A percentile compares a stretch with the other conserved stretches of the same genome.
These are phyloP conservation scores for Babjeviella inositovora DNA, from an alignment of 805 yeast species.

Conservation along the genomic window DNA sequence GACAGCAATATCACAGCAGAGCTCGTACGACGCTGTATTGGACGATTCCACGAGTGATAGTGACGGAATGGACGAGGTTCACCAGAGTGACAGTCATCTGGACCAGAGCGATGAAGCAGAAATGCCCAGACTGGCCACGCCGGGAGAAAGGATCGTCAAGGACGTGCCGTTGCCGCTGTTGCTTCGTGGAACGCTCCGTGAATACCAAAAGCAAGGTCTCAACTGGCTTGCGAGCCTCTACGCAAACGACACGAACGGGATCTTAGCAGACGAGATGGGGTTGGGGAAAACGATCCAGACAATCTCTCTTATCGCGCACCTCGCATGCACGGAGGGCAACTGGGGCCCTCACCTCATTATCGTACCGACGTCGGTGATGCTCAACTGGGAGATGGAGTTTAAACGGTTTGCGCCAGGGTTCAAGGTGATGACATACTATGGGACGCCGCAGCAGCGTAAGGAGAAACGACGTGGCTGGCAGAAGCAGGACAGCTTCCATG, in stretches of 20 bases:
- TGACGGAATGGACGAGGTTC: constrained; percentile 2
- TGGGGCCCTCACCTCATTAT: constrained; percentile 98
- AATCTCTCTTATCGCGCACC: constrained; percentile 66
- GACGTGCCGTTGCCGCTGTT: constrained; percentile 68
- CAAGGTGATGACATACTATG: constrained; percentile 88
- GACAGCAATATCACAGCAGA: no score
- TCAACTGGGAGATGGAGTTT: constrained; percentile 99
- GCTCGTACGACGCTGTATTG: no score
- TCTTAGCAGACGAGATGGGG: constrained; percentile 98
- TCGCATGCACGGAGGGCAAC: constrained; percentile 83
- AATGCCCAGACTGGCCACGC: constrained; percentile 3
- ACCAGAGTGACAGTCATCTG: constrained; percentile 1
- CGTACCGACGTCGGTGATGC: constrained; percentile 94
- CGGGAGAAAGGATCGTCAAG: constrained; percentile 1
- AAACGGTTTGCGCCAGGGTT: constrained; percentile 97
- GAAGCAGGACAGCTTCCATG: constrained; percentile 88
- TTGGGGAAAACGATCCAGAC: constrained; percentile 95
- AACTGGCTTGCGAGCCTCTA: constrained; percentile 95
- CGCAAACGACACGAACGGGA: constrained; percentile 88
- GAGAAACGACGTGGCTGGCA: constrained; percentile 97
- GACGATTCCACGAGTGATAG: no score
- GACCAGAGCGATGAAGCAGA: constrained; percentile 5
- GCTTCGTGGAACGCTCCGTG: constrained; percentile 70
- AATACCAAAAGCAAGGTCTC: constrained; percentile 88
- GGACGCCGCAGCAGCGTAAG: constrained; percentile 92